These are phyloP conservation scores for Calonectria henricotiae DNA, from an alignment of 2,329 filamentous ascomycete species.

Conservation along the genomic window DNA sequence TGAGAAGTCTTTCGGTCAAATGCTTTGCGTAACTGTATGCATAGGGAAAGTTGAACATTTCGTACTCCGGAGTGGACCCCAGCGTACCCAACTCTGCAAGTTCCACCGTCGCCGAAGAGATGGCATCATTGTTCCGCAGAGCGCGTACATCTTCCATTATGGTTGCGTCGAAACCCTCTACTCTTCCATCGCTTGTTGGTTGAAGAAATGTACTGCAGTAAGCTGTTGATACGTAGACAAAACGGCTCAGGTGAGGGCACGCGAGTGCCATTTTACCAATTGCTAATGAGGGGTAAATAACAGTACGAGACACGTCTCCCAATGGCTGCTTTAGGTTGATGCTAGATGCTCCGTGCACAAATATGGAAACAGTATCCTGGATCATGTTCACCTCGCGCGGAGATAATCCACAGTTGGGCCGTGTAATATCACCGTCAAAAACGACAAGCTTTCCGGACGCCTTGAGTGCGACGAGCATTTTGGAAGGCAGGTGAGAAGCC, in stretches of 20 bases:
- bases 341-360: neutral
- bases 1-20: neutral
- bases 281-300: neutral
- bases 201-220: neutral
- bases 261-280: slow-evolving; percentile 8
- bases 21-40: slow-evolving; percentile 7
- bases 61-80: neutral
- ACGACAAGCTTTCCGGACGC: neutral
- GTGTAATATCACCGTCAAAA: neutral
- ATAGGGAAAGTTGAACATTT: neutral
- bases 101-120: neutral
- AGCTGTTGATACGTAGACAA: slow-evolving; percentile 12
- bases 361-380: neutral
- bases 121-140: neutral
- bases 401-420: neutral
- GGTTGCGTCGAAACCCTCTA: neutral
- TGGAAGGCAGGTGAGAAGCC: neutral
- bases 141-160: neutral
- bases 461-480: neutral
- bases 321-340: neutral
- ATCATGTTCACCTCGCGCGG: neutral
- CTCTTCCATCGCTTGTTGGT: neutral
- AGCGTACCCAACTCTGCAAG: neutral
- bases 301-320: neutral
- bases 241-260: neutral